Percentiles rank a stretch among this genome's conserved stretches.
Conservation (phyloP, 495 filamentous ascomycete species). For the Neurospora tetraspora region DNA sequence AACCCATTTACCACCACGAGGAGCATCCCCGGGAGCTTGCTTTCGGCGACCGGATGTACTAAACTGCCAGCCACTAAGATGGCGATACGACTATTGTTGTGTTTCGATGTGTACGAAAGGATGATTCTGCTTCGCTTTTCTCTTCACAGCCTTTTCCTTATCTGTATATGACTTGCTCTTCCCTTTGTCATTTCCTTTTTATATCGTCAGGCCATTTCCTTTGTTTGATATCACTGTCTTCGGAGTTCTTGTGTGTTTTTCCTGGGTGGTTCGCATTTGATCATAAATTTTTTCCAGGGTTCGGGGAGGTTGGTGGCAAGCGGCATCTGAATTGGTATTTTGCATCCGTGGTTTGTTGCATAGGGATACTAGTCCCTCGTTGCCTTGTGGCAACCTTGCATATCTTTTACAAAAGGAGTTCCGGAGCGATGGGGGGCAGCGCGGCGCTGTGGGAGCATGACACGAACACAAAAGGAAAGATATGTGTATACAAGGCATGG, state of each 20-base stretch:
- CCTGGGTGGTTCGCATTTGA: neutral
- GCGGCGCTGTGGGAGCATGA: neutral
- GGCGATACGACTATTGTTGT: neutral
- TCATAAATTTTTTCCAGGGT: neutral
- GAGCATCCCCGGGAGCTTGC: slow-evolving; percentile 28
- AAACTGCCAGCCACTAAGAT: neutral
- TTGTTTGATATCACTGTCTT: neutral
- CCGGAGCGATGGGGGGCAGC: neutral
- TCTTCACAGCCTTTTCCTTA: neutral
- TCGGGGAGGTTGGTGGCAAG: neutral
- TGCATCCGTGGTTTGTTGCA: neutral
- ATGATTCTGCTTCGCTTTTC: neutral
- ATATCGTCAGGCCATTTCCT: neutral
- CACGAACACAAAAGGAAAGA: neutral
- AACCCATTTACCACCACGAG: slow-evolving; percentile 32
- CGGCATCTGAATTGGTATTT: neutral
- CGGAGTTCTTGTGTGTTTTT: neutral
- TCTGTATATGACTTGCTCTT: neutral
- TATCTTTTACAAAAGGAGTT: neutral
- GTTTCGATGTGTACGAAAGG: neutral
- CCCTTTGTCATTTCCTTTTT: neutral
- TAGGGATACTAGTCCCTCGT: neutral
- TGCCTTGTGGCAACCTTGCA: neutral
- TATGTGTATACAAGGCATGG: neutral
- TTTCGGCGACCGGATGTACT: slow-evolving; percentile 35